Conservation (phyloP, 345 rosid species). For the Capsella bursapastoris region DNA sequence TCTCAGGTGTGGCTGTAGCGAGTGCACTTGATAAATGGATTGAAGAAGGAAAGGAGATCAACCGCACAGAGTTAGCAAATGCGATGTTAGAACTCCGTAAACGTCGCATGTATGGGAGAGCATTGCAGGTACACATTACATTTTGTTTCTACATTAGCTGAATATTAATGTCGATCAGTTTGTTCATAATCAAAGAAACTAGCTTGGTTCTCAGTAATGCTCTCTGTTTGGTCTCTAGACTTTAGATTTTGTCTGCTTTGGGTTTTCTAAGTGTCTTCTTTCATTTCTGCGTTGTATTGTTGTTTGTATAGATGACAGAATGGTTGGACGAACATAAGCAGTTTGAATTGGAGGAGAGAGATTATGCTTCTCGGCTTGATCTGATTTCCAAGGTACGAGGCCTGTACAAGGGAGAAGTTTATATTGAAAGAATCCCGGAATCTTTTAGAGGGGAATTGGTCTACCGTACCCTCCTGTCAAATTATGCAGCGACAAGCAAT, state of each 20-base stretch:
- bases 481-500: constrained; percentile 52
- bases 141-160: background rate
- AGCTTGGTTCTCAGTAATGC: background rate
- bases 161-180: too few species aligned
- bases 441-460: constrained; percentile 71
- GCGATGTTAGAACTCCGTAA: constrained; percentile 65
- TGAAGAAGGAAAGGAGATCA: constrained; percentile 65
- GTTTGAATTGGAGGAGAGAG: constrained; percentile 62
- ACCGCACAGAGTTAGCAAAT: constrained; percentile 45
- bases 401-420: constrained; percentile 63
- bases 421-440: constrained; percentile 61
- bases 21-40: constrained; percentile 67
- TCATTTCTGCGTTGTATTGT: background rate
- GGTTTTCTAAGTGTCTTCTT: background rate
- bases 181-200: background rate
- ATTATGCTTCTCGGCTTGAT: constrained; percentile 84
- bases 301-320: constrained; percentile 66
- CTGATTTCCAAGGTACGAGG: constrained; percentile 76
- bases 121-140: constrained; percentile 67
- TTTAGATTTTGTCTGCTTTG: background rate
- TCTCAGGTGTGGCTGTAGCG: constrained; percentile 51
- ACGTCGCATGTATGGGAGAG: constrained; percentile 75
- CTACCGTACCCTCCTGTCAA: constrained; percentile 74
- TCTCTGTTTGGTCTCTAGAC: background rate
- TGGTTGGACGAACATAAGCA: constrained; percentile 72